Percentiles rank a stretch among this genome's conserved stretches.
Conservation (phyloP, 108 stramenopile species). For the Craspedostauros australis region DNA sequence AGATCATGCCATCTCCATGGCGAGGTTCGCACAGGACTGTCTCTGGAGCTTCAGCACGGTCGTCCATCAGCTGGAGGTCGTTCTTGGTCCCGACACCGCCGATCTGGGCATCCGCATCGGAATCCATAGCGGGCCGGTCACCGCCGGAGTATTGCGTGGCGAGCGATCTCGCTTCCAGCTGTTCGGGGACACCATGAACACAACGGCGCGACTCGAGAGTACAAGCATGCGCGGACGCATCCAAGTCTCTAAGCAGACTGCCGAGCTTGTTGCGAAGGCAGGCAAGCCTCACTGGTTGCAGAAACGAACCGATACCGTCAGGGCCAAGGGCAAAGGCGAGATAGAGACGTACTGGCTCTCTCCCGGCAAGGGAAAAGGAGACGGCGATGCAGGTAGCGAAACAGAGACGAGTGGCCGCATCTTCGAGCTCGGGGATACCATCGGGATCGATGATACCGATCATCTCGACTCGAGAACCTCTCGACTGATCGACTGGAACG, state of each 20-base stretch:
- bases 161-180: conserved; percentile 47
- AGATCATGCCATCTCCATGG: too few relatives aligned
- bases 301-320: conserved; percentile 17
- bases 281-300: conserved; percentile 21
- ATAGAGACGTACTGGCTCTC: conserved; percentile 44
- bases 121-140: conserved; percentile 37
- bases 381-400: too few relatives aligned
- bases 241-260: conserved; percentile 28
- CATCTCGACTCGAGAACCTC: too few relatives aligned
- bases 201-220: conserved; percentile 40
- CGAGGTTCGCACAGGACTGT: conserved; percentile 7
- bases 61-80: background rate
- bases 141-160: conserved; percentile 57
- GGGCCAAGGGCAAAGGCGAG: conserved; percentile 46
- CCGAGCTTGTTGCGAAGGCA: conserved; percentile 20
- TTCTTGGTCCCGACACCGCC: conserved; percentile 13
- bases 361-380: too few relatives aligned
- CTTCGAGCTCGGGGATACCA: too few relatives aligned
- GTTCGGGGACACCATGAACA: conserved; percentile 48
- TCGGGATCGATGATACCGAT: too few relatives aligned
- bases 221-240: conserved; percentile 28
- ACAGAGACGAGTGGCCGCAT: too few relatives aligned
- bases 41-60: background rate
- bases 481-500: conserved; percentile 41
- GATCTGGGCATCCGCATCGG: conserved; percentile 11